These are phyloP conservation scores for Erysimum cheiri DNA, from an alignment of 441 rosid genomes.

Conservation along the genomic window DNA sequence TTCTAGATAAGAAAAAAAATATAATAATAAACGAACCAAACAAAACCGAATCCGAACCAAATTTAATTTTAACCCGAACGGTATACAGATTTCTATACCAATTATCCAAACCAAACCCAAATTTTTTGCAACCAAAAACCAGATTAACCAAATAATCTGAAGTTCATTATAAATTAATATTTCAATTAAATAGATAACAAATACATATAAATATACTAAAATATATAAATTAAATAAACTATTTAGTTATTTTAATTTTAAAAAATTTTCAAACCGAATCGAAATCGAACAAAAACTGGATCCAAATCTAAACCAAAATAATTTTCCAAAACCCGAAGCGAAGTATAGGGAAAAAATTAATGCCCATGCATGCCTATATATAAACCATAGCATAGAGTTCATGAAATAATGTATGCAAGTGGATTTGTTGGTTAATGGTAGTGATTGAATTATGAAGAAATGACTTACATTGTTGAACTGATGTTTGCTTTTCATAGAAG, in stretches of 20 bases:
- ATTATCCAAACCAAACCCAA: too few species aligned
- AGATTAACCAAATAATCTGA: background rate
- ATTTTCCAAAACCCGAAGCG: background rate
- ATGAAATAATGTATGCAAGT: background rate
- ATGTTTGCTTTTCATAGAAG: conserved; percentile 46
- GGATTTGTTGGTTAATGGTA: background rate
- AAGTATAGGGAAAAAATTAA: too few species aligned
- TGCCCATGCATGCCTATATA: too few species aligned
- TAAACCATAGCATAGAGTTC: background rate
- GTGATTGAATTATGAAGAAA: background rate
- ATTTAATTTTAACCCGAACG: too few species aligned
- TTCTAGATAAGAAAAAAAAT: too few species aligned
- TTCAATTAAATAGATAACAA: background rate
- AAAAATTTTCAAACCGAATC: background rate
- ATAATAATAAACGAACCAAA: background rate
- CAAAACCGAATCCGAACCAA: background rate
- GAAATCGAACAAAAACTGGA: background rate
- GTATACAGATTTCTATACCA: too few species aligned
- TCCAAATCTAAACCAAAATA: background rate
- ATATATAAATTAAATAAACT: background rate
- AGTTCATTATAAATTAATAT: background rate
- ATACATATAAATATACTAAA: background rate
- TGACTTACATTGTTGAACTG: conserved; percentile 47
- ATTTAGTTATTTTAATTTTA: background rate
- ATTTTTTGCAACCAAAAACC: too few species aligned